Evolutionary conservation across 768 basidiomycete genomes (phyloP), one percentile per base, ranked within the genome.

Genomic region (Nidula microcarpa): DNA sequence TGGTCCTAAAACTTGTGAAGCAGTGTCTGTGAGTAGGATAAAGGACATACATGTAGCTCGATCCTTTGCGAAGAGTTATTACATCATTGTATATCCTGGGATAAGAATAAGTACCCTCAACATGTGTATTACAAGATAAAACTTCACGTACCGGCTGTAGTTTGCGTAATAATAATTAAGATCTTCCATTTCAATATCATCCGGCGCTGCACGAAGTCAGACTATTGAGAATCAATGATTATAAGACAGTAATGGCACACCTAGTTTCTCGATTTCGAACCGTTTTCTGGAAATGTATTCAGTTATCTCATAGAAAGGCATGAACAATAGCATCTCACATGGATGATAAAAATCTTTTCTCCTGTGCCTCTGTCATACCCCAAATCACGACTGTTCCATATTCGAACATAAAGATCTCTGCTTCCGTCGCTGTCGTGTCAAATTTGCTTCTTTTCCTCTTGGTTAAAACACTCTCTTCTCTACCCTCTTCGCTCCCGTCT

Each of bases 321-420:
- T 33, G 48, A 45, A 23, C 7, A 4, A 34, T 47, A 44, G 37
- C 47, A 32, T 75, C 91, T 70, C 62, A 95, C 95, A 98, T 80
- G 17, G 94, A 94, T 30, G 89, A 85, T 56, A 98, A 71, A 62
- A 98, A 94, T 7, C 94, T 78, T 67, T 82, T 89, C 74, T 98
- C 95, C 63, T 97, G 91, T 5, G 84, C 75, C 65, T 97, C 93
- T 37, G 91, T 87, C 94, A 98, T 97, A 23, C 95, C 95, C 95
- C 95, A 98, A 49, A 96, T 91, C 23, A 98, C 95, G 30, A 96
- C 90, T 0, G 92, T 94, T 10, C 95, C 95, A 65, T 96, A 97
- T 57, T 88, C 82, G 69, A 97, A 98, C 58, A 97, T 71, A 67
- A 96, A 97, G 51, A 97, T 89, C 68, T 97, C 95, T 7, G 90